A percentile compares a stretch with the other conserved stretches of the same genome.
Evolutionary conservation across 2,329 filamentous ascomycete genomes (phyloP).

Genomic region (Fusarium falciforme): DNA sequence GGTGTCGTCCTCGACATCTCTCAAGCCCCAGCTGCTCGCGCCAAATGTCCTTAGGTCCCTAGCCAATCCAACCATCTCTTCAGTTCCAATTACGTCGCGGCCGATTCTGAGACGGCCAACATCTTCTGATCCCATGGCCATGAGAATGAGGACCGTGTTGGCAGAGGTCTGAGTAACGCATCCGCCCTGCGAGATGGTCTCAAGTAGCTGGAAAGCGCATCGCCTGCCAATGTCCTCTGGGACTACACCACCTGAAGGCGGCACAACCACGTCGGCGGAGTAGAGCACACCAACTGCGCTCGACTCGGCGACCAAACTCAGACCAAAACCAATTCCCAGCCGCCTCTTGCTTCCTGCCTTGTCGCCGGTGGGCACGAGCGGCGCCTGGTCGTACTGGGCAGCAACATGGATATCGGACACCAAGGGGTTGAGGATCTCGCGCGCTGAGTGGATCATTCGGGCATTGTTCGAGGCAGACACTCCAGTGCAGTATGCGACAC

Average conservation of each 20-base stretch:
- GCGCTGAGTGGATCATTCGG: conserved; percentile 91
- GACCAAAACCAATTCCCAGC: conserved; percentile 89
- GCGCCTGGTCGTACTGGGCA: conserved; percentile 77
- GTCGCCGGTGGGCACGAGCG: conserved; percentile 65
- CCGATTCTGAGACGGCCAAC: conserved; percentile 88
- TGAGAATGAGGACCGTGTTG: conserved; percentile 82
- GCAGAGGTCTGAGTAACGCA: conserved; percentile 80
- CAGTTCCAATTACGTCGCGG: conserved; percentile 82
- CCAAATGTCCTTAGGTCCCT: conserved; percentile 91
- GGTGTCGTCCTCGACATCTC: conserved; percentile 76
- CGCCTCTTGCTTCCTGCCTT: conserved; percentile 68
- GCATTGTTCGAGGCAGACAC: conserved; percentile 94
- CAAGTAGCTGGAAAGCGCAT: conserved; percentile 89
- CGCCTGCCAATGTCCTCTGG: conserved; percentile 91
- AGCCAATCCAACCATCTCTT: conserved; percentile 82
- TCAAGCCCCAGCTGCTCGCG: conserved; percentile 88
- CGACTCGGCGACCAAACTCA: conserved; percentile 93
- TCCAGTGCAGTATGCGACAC: conserved; percentile 93
- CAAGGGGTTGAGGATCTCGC: conserved; percentile 87
- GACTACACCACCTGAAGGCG: conserved; percentile 81
- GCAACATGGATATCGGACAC: conserved; percentile 93
- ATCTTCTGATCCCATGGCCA: conserved; percentile 98
- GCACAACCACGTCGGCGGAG: conserved; percentile 83
- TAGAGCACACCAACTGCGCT: conserved; percentile 84
- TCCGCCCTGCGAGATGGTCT: conserved; percentile 83